Conservation (phyloP, 2,329 filamentous ascomycete genomes). For the Colletotrichum costaricense region DNA sequence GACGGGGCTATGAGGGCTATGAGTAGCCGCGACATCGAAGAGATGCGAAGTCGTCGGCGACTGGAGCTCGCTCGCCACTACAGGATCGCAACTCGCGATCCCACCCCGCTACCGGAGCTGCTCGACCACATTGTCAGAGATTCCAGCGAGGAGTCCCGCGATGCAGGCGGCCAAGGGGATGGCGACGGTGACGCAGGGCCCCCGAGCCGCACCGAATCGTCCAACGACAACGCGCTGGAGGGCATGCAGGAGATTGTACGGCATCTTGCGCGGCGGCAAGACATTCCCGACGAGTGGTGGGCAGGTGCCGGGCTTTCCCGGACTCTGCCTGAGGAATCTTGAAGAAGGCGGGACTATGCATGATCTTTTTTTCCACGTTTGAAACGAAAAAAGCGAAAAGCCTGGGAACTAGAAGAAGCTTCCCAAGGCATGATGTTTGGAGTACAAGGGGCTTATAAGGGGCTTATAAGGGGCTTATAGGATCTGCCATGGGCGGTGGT, state of each 20-base stretch:
- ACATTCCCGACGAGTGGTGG: constrained; percentile 89
- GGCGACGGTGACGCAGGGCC: constrained; percentile 26
- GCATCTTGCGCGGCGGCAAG: constrained; percentile 75
- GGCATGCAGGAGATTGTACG: constrained; percentile 80
- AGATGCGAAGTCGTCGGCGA: constrained; percentile 30
- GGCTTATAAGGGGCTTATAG: background rate
- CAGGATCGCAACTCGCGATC: constrained; percentile 16
- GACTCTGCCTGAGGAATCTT: constrained; percentile 59
- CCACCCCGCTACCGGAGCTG: constrained; percentile 17
- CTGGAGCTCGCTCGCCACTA: constrained; percentile 28
- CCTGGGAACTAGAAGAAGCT: background rate
- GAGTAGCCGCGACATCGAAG: constrained; percentile 4
- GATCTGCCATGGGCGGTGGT: background rate
- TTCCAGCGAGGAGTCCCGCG: constrained; percentile 22
- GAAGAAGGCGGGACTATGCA: background rate
- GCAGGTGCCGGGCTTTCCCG: constrained; percentile 74
- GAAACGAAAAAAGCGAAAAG: constrained; percentile 3
- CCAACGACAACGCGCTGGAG: constrained; percentile 55
- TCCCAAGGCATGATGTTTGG: background rate
- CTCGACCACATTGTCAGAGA: constrained; percentile 23
- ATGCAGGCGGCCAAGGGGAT: constrained; percentile 5
- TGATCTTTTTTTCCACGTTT: background rate
- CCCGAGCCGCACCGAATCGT: constrained; percentile 30
- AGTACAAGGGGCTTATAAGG: background rate
- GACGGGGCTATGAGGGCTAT: background rate